phyloP scores from a whole-genome alignment of 495 filamentous ascomycete genomes.

The Penicillium cataractarum region DNA sequence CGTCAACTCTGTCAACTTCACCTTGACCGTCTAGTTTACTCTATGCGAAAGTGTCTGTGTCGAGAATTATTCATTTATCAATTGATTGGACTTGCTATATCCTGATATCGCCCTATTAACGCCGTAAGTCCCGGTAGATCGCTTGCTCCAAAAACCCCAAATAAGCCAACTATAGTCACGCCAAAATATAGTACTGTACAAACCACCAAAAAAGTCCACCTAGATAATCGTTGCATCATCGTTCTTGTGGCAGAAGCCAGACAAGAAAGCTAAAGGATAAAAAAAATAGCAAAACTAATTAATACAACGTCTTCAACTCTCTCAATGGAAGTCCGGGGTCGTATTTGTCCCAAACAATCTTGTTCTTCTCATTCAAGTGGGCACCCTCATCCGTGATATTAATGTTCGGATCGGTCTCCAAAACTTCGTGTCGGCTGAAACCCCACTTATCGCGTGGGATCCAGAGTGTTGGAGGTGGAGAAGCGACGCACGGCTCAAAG shows the following conservation, averaged over 20 bases:
- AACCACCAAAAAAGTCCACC: background rate
- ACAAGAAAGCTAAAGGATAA: background rate
- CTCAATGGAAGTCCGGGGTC: constrained; percentile 46
- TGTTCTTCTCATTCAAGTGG: constrained; percentile 64
- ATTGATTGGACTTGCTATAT: background rate
- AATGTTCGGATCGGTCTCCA: constrained; percentile 56
- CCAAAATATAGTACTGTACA: background rate
- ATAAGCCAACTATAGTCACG: background rate
- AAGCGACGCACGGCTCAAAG: constrained; percentile 67
- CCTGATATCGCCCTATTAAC: background rate
- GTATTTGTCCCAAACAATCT: constrained; percentile 60
- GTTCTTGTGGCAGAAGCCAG: background rate
- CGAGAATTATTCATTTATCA: background rate
- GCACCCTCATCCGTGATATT: constrained; percentile 67
- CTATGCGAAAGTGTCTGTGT: background rate
- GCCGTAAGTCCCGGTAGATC: background rate
- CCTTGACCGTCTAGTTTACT: constrained; percentile 41
- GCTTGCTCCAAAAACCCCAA: background rate
- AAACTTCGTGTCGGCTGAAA: constrained; percentile 64
- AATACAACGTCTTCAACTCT: constrained; percentile 46
- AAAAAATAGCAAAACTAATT: background rate
- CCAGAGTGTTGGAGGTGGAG: constrained; percentile 65
- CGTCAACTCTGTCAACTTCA: constrained; percentile 51
- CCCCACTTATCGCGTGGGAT: constrained; percentile 69
- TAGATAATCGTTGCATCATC: background rate